A percentile compares a stretch with the other conserved stretches of the same genome.
Conservation (phyloP, 768 basidiomycete genomes). For the Podaxis sp. region DNA sequence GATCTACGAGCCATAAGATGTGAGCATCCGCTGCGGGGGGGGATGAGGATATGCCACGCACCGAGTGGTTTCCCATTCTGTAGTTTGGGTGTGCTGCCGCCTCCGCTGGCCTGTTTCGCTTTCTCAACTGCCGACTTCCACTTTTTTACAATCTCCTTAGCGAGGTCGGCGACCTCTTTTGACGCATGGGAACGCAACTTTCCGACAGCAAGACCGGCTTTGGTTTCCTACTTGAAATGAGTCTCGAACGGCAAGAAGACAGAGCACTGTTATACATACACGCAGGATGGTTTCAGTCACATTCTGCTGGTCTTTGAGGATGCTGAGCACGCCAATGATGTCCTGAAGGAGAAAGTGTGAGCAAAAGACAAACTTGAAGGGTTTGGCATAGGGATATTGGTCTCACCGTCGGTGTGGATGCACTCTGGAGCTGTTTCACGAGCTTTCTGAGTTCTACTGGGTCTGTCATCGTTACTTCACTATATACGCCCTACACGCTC, state of each 20-base stretch:
- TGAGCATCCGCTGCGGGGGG: neutral
- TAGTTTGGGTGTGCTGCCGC: slow-evolving; percentile 3
- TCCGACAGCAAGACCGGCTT: slow-evolving; percentile 88
- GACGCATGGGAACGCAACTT: slow-evolving; percentile 76
- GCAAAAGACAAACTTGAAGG: slow-evolving; percentile 36
- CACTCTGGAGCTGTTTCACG: slow-evolving; percentile 75
- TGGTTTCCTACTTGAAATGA: slow-evolving; percentile 69
- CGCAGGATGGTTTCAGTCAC: slow-evolving; percentile 74
- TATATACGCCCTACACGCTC: slow-evolving; percentile 12
- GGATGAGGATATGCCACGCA: slow-evolving; percentile 5
- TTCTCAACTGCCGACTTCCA: slow-evolving; percentile 91
- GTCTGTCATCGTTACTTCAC: slow-evolving; percentile 17
- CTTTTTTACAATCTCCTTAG: slow-evolving; percentile 88
- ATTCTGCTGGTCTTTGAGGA: slow-evolving; percentile 63
- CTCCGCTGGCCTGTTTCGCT: slow-evolving; percentile 27
- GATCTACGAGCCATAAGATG: slow-evolving; percentile 15
- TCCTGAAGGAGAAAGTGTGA: slow-evolving; percentile 46
- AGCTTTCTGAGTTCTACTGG: slow-evolving; percentile 74
- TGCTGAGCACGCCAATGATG: slow-evolving; percentile 54
- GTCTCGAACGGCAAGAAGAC: slow-evolving; percentile 18
- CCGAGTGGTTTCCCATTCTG: slow-evolving; percentile 31
- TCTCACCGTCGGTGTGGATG: slow-evolving; percentile 58
- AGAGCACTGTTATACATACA: slow-evolving; percentile 49
- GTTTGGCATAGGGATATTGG: slow-evolving; percentile 32
- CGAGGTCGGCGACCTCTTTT: slow-evolving; percentile 75